These are phyloP conservation scores for Artomyces pyxidatus DNA, from an alignment of 768 basidiomycete genomes.

Conservation along the genomic window DNA sequence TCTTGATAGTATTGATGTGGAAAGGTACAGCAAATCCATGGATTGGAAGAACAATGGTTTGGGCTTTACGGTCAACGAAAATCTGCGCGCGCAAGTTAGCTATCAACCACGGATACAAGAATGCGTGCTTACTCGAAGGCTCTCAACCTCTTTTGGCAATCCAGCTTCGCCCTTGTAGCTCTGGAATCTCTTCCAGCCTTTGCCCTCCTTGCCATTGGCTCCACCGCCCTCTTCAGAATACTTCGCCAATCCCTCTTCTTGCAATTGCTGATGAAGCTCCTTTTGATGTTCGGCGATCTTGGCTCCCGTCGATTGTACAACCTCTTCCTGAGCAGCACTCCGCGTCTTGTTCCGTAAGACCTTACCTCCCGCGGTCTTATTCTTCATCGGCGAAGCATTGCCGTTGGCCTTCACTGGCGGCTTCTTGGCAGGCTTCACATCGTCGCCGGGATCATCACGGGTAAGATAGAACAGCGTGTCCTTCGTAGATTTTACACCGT, in stretches of 20 bases:
- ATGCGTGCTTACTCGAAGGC: constrained; percentile 53
- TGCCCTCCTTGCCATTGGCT: constrained; percentile 73
- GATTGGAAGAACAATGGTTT: constrained; percentile 86
- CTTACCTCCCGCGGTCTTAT: constrained; percentile 74
- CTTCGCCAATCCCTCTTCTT: constrained; percentile 71
- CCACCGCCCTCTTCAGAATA: constrained; percentile 79
- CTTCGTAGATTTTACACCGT: constrained; percentile 76
- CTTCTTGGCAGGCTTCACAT: constrained; percentile 51
- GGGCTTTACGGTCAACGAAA: constrained; percentile 81
- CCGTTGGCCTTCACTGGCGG: constrained; percentile 55
- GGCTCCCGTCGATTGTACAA: constrained; percentile 66
- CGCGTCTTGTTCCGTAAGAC: constrained; percentile 88
- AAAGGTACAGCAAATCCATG: constrained; percentile 95
- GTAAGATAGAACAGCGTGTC: constrained; percentile 85
- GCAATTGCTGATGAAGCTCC: constrained; percentile 69
- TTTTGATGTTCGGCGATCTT: constrained; percentile 84
- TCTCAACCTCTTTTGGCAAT: constrained; percentile 76
- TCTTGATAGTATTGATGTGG: constrained; percentile 98
- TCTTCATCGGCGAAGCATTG: constrained; percentile 51
- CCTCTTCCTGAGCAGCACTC: constrained; percentile 78
- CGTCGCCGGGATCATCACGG: constrained; percentile 47
- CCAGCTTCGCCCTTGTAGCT: constrained; percentile 95
- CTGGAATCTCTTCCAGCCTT: constrained; percentile 92
- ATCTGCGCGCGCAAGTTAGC: constrained; percentile 43
- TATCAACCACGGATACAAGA: not conserved